Evolutionary conservation across 257 asterid genomes (phyloP), one percentile per base, ranked within the genome.

Genomic region (Solanum etuberosum): DNA sequence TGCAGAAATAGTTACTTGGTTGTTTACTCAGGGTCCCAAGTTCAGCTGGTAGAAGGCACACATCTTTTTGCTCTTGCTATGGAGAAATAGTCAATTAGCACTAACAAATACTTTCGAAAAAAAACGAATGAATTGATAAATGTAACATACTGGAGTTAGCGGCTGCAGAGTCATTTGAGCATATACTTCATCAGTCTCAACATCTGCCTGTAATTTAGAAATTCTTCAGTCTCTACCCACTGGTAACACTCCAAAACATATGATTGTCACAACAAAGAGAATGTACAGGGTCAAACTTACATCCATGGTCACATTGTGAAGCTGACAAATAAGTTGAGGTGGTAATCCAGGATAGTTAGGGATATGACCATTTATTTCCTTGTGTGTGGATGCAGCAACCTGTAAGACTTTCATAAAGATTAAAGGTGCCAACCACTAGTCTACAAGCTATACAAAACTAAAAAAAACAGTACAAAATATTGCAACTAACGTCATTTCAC

Each of bases 161-260:
- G 98, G 99, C 78, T 95, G 99, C 95, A 96, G 88, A 32, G 98
- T 94, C 99, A 96, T 91, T 91, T 96, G 99, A 46, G 99, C 97
- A 86, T 95, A 95, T 21, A 96, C 99, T 92, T 96, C 99, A 90
- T 96, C 99, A 5, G 98, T 96, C 88, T 96, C 99, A 31, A 93
- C 91, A 87, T 96, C 98, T 9, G 98, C 99, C 99, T 96, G 99
- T 89, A 91, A 88, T 85, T 74, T 65, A 80, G 48, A 78, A 88
- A 72, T 37, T 35, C 29, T 72, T 73, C 51, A 73, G 18, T 73
- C 51, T 73, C 48, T 32, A 37, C 29, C 82, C 18, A 72, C 48
- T 21, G 82, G 14, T 21, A 37, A 73, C 31, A 73, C 48, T 73
- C 57, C 18, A 38, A 25, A 57, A 40, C 29, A 38, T 10, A 12